Conservation (phyloP, 768 basidiomycete genomes). For the Russula earlei region DNA sequence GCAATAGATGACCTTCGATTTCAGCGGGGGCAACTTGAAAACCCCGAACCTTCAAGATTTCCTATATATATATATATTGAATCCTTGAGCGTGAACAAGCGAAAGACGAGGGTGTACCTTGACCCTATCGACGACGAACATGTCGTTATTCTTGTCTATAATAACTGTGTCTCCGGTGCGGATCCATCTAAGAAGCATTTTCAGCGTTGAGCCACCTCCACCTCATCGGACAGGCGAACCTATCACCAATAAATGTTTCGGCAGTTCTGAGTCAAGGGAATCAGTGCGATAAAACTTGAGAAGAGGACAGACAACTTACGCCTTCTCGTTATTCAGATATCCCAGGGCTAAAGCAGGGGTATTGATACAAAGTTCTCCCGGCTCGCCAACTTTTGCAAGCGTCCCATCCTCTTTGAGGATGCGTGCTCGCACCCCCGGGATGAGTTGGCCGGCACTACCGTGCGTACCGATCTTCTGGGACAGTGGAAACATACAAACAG, state of each 20-base stretch:
- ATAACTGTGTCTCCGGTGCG: slow-evolving; percentile 57
- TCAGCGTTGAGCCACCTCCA: background rate
- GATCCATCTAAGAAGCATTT: slow-evolving; percentile 41
- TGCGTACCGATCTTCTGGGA: slow-evolving; percentile 38
- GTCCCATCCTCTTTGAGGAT: slow-evolving; percentile 47
- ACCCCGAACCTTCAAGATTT: slow-evolving; percentile 60
- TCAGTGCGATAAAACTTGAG: background rate
- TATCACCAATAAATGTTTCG: slow-evolving; percentile 61
- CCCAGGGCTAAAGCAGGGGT: slow-evolving; percentile 32
- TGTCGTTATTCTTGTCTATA: slow-evolving; percentile 43
- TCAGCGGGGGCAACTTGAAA: slow-evolving; percentile 72
- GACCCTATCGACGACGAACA: slow-evolving; percentile 53
- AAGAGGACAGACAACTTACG: slow-evolving; percentile 33
- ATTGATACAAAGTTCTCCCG: slow-evolving; percentile 48
- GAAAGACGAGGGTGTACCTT: slow-evolving; percentile 32
- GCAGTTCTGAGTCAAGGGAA: slow-evolving; percentile 38
- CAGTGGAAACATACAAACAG: slow-evolving; percentile 41
- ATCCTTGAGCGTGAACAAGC: slow-evolving; percentile 16
- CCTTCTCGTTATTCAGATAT: slow-evolving; percentile 46
- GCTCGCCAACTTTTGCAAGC: slow-evolving; percentile 41
- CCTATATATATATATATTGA: slow-evolving; percentile 30
- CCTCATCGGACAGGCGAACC: slow-evolving; percentile 30
- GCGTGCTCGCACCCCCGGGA: slow-evolving; percentile 46
- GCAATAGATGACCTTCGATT: slow-evolving; percentile 55
- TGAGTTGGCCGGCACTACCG: slow-evolving; percentile 36